Base-by-base conservation (phyloP, 108 stramenopile genomes). In the Cyclostephanos invisitatus region DNA sequence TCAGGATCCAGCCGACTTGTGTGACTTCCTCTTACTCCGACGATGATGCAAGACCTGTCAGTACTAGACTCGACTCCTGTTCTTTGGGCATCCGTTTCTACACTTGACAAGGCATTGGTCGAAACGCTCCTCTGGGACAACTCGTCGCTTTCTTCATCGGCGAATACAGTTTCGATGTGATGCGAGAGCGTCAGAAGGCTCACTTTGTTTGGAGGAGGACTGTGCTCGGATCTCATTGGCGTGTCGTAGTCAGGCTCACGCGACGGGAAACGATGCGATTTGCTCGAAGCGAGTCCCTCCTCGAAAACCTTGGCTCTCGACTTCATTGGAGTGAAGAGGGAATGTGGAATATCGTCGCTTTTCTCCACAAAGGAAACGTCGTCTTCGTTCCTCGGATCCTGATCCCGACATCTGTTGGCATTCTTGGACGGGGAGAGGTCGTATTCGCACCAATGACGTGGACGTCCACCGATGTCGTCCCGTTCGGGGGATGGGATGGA, bases 381-480 rank as follows among this genome's bases (percentile, higher is more conserved):
- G 37, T 24, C 24, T 10, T 35, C 7, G 55, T 68, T 20, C 40
- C 7, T 29, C 1, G 8, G 8, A 37, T 44, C 38, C 20, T 28
- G 60, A 40, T 20, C 60, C 18, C n/a, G 56, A 32, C 27, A 40
- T 20, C 17, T 69, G 0, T 29, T 57, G 17, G 3, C n/a, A 15
- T 51, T 42, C 22, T 48, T 42, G 21, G 59, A 51, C 11, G 78
- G 78, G 63, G 70, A 78, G 11, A 78, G 66, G 18, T 36, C 72
- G 9, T 72, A 71, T 29, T 72, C 70, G 35, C 72, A 72, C 78
- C 78, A 78, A 62, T 72, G 65, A 66, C 77, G 64, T 37, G 7
- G 40, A 15, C 44, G 44, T 46, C 44, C 44, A 14, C 15, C 44
- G 44, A 46, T 11, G 44, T 3, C 44, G 44, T 3, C 44, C 3